These are phyloP conservation scores for Pseudozyma sp. DNA, from an alignment of 1,284 basidiomycete species.

Conservation along the genomic window DNA sequence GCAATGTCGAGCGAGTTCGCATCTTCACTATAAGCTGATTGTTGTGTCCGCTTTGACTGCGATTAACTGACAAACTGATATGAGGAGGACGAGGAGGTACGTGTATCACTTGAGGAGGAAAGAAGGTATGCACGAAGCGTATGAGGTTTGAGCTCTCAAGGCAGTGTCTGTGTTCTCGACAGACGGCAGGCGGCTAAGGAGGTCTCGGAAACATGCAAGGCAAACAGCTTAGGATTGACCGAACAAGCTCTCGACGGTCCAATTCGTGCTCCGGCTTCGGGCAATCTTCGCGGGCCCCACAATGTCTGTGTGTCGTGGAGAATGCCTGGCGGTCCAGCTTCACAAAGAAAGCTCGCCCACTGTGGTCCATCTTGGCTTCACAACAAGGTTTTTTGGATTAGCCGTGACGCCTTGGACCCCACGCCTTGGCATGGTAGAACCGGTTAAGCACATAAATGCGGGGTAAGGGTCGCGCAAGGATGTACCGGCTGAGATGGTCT, in stretches of 20 bases:
- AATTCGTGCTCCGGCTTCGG: constrained; percentile 18
- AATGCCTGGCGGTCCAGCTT: too few relatives aligned
- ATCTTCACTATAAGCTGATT: not conserved
- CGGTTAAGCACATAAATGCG: constrained; percentile 12
- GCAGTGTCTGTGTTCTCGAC: too few relatives aligned
- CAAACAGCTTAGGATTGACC: too few relatives aligned
- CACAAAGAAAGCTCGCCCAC: not conserved
- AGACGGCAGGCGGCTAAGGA: too few relatives aligned
- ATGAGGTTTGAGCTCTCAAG: too few relatives aligned
- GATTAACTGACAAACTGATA: too few relatives aligned
- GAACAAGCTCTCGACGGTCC: constrained; percentile 11
- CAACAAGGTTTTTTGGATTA: constrained; percentile 13
- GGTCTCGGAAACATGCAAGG: too few relatives aligned
- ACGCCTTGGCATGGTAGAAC: not conserved
- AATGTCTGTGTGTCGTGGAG: too few relatives aligned
- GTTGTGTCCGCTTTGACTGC: too few relatives aligned
- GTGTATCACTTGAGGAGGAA: too few relatives aligned
- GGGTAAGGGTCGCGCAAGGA: constrained; percentile 12
- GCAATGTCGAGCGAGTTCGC: constrained; percentile 9
- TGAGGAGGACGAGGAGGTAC: too few relatives aligned
- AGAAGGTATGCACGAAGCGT: too few relatives aligned
- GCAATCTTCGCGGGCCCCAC: constrained; percentile 9
- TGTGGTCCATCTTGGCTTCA: not conserved
- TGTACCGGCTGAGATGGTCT: constrained; percentile 10
- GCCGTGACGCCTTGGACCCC: constrained; percentile 29